Evolutionary conservation across 495 filamentous ascomycete species (phyloP).

Genomic region (Annulohypoxylon moriforme): DNA sequence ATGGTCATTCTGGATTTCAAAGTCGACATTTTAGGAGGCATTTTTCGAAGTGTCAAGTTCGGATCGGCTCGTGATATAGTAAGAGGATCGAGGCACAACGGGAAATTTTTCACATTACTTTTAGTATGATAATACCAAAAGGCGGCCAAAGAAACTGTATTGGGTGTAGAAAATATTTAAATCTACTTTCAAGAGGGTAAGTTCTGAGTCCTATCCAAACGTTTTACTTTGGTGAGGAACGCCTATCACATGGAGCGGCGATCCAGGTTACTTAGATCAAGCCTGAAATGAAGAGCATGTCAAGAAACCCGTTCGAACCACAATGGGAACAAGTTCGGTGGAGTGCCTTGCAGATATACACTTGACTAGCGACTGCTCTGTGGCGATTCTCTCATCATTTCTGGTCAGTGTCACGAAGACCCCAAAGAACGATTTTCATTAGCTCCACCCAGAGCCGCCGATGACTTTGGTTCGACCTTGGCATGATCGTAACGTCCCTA

Average conservation of each 20-base stretch:
- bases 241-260: neutral
- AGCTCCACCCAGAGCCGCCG: conserved; percentile 9
- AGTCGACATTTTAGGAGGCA: conserved; percentile 18
- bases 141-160: neutral
- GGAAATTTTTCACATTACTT: neutral
- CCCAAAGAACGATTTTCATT: neutral
- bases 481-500: neutral
- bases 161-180: neutral
- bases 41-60: neutral
- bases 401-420: neutral
- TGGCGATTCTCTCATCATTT: neutral
- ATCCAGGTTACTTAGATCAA: conserved; percentile 3
- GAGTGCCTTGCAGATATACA: neutral
- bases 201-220: neutral
- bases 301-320: neutral
- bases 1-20: conserved; percentile 21
- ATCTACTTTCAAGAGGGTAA: neutral
- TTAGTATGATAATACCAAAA: neutral
- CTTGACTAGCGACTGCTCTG: neutral
- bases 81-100: neutral
- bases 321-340: neutral
- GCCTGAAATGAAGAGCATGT: neutral
- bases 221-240: neutral
- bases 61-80: neutral
- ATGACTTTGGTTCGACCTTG: conserved; percentile 1